Evolutionary conservation across 2,329 filamentous ascomycete genomes (phyloP).

Genomic region (Monascus ruber): DNA sequence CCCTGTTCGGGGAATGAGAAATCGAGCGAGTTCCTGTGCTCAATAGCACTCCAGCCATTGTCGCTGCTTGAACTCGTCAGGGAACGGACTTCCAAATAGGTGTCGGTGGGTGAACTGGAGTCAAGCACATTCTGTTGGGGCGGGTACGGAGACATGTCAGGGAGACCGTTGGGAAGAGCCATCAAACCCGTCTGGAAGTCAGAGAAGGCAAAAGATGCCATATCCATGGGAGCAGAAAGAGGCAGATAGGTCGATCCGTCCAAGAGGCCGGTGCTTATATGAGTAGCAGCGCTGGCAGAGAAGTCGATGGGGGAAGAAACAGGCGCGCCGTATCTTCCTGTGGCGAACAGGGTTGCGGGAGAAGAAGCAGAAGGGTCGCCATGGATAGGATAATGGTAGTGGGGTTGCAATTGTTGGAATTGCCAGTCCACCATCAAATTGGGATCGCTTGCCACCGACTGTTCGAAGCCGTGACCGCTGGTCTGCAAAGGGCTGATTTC

Average conservation of each 20-base stretch:
- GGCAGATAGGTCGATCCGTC: slow-evolving; percentile 48
- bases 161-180: slow-evolving; percentile 41
- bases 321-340: slow-evolving; percentile 45
- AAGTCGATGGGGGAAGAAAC: slow-evolving; percentile 40
- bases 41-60: slow-evolving; percentile 76
- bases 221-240: slow-evolving; percentile 47
- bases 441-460: slow-evolving; percentile 31
- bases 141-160: slow-evolving; percentile 29
- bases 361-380: slow-evolving; percentile 47
- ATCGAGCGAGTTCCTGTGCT: slow-evolving; percentile 63
- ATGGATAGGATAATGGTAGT: slow-evolving; percentile 25
- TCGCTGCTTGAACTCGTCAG: slow-evolving; percentile 69
- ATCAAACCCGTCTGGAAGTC: slow-evolving; percentile 65
- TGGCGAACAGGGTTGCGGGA: slow-evolving; percentile 42
- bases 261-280: slow-evolving; percentile 50
- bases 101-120: slow-evolving; percentile 60
- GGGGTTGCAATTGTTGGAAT: slow-evolving; percentile 29
- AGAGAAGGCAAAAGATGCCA: slow-evolving; percentile 61
- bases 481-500: slow-evolving; percentile 34
- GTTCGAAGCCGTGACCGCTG: slow-evolving; percentile 32
- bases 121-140: slow-evolving; percentile 32
- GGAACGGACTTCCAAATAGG: slow-evolving; percentile 76
- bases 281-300: slow-evolving; percentile 43
- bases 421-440: slow-evolving; percentile 37
- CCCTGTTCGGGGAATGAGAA: slow-evolving; percentile 47